Base-by-base conservation (phyloP, 2,329 filamentous ascomycete genomes). In the Coleophoma crateriformis region DNA sequence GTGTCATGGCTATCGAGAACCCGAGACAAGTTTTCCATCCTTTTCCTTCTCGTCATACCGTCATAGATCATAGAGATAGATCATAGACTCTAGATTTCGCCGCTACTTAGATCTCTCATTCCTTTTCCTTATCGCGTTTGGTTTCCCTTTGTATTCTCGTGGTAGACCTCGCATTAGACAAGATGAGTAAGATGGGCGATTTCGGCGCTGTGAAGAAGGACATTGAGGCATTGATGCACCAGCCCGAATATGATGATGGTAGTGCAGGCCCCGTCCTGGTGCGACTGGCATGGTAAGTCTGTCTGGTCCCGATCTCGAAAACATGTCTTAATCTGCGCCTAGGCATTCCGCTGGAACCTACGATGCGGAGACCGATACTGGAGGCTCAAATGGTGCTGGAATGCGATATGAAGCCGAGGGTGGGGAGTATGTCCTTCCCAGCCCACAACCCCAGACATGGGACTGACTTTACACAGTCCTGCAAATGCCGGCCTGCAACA, bases 331-430 rank as follows among this genome's bases (percentile, higher is more conserved):
- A 53, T 49, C 54, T 22, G 38, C 13, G 45, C 34, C 32, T 49
- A 78, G 78, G 78, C 82, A 85, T 67, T 77, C 77, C n/a, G 68
- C 81, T 1, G 81, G 82, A 27, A 85, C 81, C 5, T 85, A 84
- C 64, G 77, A 81, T 59, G 66, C 67, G 32, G 70, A 72, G 48
- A 78, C 78, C 48, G 76, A 81, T 59, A 85, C 81, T 0, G 82
- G 82, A 34, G 81, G 81, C 35, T 79, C 74, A 22, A 85, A 85
- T 61, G 82, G 82, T 51, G 81, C 82, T 0, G 81, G 80, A 15
- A 85, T 85, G 81, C 73, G 81, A 33, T 85, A 83, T 61, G 80
- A 84, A 67, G 67, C 72, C 20, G 81, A 84, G 67, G 80, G 79
- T 51, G 81, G 79, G 52, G 81, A 85, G 41, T 44, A 44, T 32